Evolutionary conservation across 2,329 filamentous ascomycete genomes (phyloP).

Genomic region (Reticulascus tulasneorum): DNA sequence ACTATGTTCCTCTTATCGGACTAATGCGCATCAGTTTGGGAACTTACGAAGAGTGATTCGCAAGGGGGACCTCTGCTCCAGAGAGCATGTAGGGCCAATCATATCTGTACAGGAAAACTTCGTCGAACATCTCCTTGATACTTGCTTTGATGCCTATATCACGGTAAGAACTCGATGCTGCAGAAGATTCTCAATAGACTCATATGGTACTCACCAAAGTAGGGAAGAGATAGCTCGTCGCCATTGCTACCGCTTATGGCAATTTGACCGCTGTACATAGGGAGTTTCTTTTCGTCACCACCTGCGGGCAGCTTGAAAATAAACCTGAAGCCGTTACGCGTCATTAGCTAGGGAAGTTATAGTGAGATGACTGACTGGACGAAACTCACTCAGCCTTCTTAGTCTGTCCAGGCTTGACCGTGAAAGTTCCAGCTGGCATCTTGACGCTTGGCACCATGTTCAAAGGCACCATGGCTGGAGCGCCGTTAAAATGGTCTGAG

Average conservation of each 20-base stretch:
- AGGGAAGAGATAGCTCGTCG: constrained; percentile 28
- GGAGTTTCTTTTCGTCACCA: constrained; percentile 23
- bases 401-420: constrained; percentile 11
- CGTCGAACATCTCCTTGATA: constrained; percentile 4
- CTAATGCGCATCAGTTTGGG: too few species aligned
- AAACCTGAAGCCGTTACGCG: constrained; percentile 10
- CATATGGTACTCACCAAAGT: constrained; percentile 24
- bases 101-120: background rate
- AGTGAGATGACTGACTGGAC: background rate
- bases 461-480: constrained; percentile 7
- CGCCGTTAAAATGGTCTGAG: background rate
- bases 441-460: constrained; percentile 5
- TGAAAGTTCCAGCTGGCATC: constrained; percentile 10
- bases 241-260: constrained; percentile 26
- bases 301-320: constrained; percentile 29
- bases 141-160: constrained; percentile 1
- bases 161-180: too few species aligned
- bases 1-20: too few species aligned
- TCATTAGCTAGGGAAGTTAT: background rate
- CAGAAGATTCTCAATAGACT: too few species aligned
- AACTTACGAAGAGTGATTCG: too few species aligned
- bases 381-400: constrained; percentile 10
- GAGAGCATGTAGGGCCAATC: constrained; percentile 1
- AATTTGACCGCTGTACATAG: constrained; percentile 29
- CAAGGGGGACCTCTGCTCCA: constrained; percentile 6